Percentiles rank a stretch among this genome's conserved stretches.
Conservation (phyloP, 176 grass and related monocot species). For the Triticum aestivum region DNA sequence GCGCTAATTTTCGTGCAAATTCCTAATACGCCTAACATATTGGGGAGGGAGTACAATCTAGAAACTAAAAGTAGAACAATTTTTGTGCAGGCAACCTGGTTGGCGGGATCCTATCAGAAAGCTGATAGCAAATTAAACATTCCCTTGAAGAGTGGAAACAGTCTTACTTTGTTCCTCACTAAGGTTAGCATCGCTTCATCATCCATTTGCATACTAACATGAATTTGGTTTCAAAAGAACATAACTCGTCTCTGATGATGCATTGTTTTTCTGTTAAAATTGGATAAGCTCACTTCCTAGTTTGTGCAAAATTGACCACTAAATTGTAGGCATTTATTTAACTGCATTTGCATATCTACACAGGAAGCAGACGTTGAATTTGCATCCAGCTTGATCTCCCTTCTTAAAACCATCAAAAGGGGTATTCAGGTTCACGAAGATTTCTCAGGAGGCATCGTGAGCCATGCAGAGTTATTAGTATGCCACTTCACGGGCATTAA, state of each 20-base stretch:
- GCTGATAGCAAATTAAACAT: slow-evolving; percentile 63
- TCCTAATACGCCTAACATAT: too few species aligned
- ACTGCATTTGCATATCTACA: slow-evolving; percentile 27
- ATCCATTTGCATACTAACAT: not conserved
- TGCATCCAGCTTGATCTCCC: slow-evolving; percentile 63
- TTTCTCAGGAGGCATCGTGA: slow-evolving; percentile 49
- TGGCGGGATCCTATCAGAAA: slow-evolving; percentile 73
- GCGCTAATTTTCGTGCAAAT: too few species aligned
- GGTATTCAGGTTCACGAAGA: slow-evolving; percentile 74
- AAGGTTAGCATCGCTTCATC: slow-evolving; percentile 51
- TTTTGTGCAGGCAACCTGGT: slow-evolving; percentile 69
- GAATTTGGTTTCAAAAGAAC: not conserved
- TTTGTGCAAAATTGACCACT: not conserved
- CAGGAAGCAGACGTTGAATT: slow-evolving; percentile 88
- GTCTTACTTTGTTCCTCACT: slow-evolving; percentile 58
- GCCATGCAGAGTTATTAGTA: slow-evolving; percentile 64
- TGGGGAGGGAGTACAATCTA: not conserved
- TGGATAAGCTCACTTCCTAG: not conserved
- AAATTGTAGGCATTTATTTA: not conserved
- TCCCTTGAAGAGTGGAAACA: slow-evolving; percentile 74
- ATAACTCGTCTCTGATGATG: not conserved
- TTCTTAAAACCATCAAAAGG: slow-evolving; percentile 60
- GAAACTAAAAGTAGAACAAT: not conserved
- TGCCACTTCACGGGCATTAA: slow-evolving; percentile 77
- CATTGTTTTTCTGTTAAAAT: not conserved